Percentiles rank a stretch among this genome's conserved stretches.
These are phyloP conservation scores for Xylaria sp. DNA, from an alignment of 2,329 filamentous ascomycete genomes.

Conservation along the genomic window DNA sequence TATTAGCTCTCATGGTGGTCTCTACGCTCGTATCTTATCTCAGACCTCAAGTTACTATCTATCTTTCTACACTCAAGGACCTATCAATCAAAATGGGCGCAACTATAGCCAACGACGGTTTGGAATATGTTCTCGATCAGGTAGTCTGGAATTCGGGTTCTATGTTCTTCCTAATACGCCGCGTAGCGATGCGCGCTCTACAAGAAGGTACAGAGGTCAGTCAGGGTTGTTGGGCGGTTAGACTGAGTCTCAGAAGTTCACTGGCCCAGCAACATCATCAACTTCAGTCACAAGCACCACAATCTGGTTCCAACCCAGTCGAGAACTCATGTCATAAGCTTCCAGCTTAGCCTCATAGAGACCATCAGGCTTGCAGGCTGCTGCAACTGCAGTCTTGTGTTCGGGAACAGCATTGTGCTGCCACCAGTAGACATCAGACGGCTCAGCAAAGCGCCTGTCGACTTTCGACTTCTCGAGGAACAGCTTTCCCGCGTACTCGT, in stretches of 20 bases:
- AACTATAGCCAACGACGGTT: too few species aligned
- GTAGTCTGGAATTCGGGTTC: too few species aligned
- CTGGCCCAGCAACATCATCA: slow-evolving; percentile 41
- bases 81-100: too few species aligned
- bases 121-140: too few species aligned
- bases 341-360: slow-evolving; percentile 37
- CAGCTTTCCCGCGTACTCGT: slow-evolving; percentile 38
- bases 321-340: slow-evolving; percentile 34
- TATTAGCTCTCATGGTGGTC: too few species aligned
- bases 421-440: slow-evolving; percentile 41
- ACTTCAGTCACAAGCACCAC: slow-evolving; percentile 39
- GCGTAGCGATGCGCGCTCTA: too few species aligned
- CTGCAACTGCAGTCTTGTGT: slow-evolving; percentile 32
- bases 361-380: slow-evolving; percentile 9
- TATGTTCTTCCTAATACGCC: background rate
- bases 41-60: too few species aligned
- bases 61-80: too few species aligned
- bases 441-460: slow-evolving; percentile 13
- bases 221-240: too few species aligned
- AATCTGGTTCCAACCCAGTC: slow-evolving; percentile 42
- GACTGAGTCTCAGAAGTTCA: slow-evolving; percentile 39
- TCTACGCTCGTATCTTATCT: too few species aligned
- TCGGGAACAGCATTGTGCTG: slow-evolving; percentile 24
- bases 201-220: too few species aligned
- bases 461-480: slow-evolving; percentile 39